Evolutionary conservation across 2,329 filamentous ascomycete species (phyloP).

Genomic region (Diaporthe australafricana): DNA sequence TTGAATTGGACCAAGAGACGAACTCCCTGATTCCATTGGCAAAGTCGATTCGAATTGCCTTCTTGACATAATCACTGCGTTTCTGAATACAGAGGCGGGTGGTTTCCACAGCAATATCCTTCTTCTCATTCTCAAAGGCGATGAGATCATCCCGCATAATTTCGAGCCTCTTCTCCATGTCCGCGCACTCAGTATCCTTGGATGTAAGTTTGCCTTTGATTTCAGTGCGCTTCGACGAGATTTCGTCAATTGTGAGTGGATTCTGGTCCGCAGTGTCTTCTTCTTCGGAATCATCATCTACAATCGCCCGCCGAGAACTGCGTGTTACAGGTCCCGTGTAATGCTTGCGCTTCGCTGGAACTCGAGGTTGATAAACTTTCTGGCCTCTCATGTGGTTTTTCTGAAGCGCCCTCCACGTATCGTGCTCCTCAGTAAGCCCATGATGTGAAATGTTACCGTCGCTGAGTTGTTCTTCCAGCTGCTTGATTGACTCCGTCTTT

Average conservation of each 20-base stretch:
- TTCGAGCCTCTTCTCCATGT: not conserved
- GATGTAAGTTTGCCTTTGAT: not conserved
- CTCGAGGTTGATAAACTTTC: not conserved
- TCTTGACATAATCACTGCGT: not conserved
- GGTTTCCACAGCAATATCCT: not conserved
- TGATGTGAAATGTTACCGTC: not conserved
- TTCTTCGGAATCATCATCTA: not conserved
- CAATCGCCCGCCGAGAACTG: not conserved
- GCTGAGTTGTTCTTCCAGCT: not conserved
- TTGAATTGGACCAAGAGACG: not conserved
- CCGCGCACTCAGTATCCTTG: not conserved
- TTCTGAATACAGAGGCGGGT: slow-evolving; percentile 14
- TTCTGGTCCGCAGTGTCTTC: not conserved
- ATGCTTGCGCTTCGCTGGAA: slow-evolving; percentile 31
- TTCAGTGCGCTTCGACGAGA: not conserved
- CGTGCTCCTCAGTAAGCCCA: not conserved
- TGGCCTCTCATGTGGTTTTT: not conserved
- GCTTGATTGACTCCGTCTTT: not conserved
- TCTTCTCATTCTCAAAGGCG: not conserved
- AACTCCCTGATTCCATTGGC: slow-evolving; percentile 24
- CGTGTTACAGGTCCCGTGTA: not conserved
- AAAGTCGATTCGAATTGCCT: slow-evolving; percentile 17
- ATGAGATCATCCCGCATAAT: not conserved
- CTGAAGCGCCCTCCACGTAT: not conserved
- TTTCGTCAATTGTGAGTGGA: not conserved